A percentile compares a stretch with the other conserved stretches of the same genome.
phyloP scores from a whole-genome alignment of 768 basidiomycete genomes.

The Rhizopogon rudus region DNA sequence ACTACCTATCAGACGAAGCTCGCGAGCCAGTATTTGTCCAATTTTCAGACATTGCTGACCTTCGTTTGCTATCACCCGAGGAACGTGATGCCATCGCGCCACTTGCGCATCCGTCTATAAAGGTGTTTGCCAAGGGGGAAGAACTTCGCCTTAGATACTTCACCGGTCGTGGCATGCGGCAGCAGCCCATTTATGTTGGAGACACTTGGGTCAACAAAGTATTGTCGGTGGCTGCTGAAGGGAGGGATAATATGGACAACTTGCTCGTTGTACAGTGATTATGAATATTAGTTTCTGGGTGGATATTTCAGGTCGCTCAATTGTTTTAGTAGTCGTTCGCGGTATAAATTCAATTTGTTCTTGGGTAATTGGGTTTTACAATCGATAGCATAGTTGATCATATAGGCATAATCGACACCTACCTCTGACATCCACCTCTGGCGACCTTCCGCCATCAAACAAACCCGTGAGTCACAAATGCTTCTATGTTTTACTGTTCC shows the following conservation, averaged over 20 bases:
- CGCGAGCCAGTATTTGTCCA: conserved; percentile 16
- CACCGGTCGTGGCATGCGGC: neutral
- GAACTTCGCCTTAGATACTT: conserved; percentile 11
- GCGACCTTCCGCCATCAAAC: conserved; percentile 7
- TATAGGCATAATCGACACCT: conserved; percentile 23
- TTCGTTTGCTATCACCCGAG: conserved; percentile 3
- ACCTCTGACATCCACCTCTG: conserved; percentile 22
- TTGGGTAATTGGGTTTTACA: too few relatives aligned
- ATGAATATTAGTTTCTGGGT: too few relatives aligned
- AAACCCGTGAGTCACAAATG: conserved; percentile 7
- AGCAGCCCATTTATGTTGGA: conserved; percentile 14
- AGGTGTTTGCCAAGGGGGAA: conserved; percentile 12
- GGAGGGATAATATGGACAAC: too few relatives aligned
- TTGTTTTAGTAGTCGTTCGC: too few relatives aligned
- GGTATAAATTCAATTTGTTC: too few relatives aligned
- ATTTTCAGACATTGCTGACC: neutral
- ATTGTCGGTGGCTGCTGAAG: neutral
- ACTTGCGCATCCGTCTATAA: conserved; percentile 2
- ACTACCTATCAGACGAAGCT: conserved; percentile 15
- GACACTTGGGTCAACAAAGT: conserved; percentile 13
- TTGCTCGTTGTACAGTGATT: too few relatives aligned
- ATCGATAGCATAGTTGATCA: too few relatives aligned
- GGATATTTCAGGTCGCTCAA: too few relatives aligned
- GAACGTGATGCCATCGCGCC: conserved; percentile 5
- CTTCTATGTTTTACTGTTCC: neutral